A percentile compares a stretch with the other conserved stretches of the same genome.
Evolutionary conservation across 768 basidiomycete genomes (phyloP).

Genomic region (Pilatotrama ljubarskyi): DNA sequence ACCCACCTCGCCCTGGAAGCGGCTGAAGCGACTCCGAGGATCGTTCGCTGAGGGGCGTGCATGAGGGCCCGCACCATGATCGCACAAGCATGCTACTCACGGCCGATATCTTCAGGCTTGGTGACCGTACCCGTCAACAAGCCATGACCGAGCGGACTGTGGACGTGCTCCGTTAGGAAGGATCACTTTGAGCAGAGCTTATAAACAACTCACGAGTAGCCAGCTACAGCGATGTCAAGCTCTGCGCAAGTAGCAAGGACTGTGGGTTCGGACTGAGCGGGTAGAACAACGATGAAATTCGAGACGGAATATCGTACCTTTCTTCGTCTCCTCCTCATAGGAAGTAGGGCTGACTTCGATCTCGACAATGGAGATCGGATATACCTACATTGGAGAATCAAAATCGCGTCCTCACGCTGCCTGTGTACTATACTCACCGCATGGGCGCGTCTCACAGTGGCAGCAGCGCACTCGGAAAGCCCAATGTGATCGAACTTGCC

Average conservation of each 20-base stretch:
- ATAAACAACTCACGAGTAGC: constrained; percentile 50
- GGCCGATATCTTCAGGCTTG: constrained; percentile 32
- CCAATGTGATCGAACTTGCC: constrained; percentile 63
- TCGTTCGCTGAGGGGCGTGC: constrained; percentile 37
- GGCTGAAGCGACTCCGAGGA: neutral
- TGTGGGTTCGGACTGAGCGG: neutral
- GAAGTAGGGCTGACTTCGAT: constrained; percentile 65
- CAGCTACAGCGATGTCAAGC: constrained; percentile 56
- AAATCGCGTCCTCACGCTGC: too few relatives aligned
- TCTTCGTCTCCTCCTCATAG: constrained; percentile 50
- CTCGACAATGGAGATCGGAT: constrained; percentile 58
- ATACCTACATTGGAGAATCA: constrained; percentile 29
- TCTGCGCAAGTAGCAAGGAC: constrained; percentile 56
- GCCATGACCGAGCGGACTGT: constrained; percentile 53
- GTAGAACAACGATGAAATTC: neutral
- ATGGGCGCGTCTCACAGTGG: constrained; percentile 44
- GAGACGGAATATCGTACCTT: constrained; percentile 28
- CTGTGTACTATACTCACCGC: constrained; percentile 26
- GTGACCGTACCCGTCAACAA: constrained; percentile 53
- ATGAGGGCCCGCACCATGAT: constrained; percentile 3
- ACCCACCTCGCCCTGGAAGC: constrained; percentile 14
- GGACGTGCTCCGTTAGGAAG: neutral
- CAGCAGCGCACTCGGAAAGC: constrained; percentile 52
- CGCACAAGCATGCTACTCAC: constrained; percentile 13
- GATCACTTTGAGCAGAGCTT: too few relatives aligned